These are phyloP conservation scores for Eutypella sp. DNA, from an alignment of 2,329 filamentous ascomycete species.

Conservation along the genomic window DNA sequence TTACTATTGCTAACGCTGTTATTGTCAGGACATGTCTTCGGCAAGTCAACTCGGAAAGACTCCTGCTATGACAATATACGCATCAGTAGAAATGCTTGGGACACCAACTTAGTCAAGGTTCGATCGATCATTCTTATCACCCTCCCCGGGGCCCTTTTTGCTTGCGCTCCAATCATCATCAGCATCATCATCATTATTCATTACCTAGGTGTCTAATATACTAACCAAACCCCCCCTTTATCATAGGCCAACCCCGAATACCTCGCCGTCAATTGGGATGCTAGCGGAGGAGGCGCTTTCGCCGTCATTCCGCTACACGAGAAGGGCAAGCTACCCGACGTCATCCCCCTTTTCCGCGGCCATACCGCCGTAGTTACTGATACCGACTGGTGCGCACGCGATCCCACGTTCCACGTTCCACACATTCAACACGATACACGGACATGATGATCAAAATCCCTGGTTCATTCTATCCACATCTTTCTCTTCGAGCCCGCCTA, in stretches of 20 bases:
- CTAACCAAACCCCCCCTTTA: slow-evolving; percentile 14
- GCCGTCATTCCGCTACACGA: slow-evolving; percentile 90
- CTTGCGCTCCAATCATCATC: not conserved
- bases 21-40: slow-evolving; percentile 86
- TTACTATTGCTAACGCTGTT: slow-evolving; percentile 16
- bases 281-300: slow-evolving; percentile 92
- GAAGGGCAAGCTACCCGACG: slow-evolving; percentile 84
- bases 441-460: too few relatives aligned
- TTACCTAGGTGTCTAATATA: too few relatives aligned
- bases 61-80: slow-evolving; percentile 98
- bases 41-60: slow-evolving; percentile 91
- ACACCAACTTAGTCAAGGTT: slow-evolving; percentile 97
- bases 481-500: slow-evolving; percentile 15
- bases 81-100: slow-evolving; percentile 98
- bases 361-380: slow-evolving; percentile 95
- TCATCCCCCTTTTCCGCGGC: slow-evolving; percentile 89
- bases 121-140: slow-evolving; percentile 3
- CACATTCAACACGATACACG: too few relatives aligned
- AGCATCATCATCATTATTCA: too few relatives aligned
- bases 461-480: too few relatives aligned
- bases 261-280: slow-evolving; percentile 97
- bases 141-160: not conserved
- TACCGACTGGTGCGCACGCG: slow-evolving; percentile 75
- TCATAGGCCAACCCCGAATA: slow-evolving; percentile 87
- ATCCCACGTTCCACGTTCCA: slow-evolving; percentile 6